These are phyloP conservation scores for Nicotiana benthamiana DNA, from an alignment of 257 asterid genomes.

Conservation along the genomic window DNA sequence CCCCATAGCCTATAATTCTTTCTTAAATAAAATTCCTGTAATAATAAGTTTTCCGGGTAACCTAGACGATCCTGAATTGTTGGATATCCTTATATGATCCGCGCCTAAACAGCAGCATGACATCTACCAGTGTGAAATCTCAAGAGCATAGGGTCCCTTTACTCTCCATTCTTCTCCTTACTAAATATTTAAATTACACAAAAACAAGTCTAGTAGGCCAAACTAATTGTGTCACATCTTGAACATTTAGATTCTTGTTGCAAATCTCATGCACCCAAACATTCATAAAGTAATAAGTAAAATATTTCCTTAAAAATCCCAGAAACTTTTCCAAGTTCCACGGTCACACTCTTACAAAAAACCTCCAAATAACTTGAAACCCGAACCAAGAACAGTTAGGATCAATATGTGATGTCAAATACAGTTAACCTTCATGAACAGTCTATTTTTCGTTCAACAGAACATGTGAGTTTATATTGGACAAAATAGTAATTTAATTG, in stretches of 20 bases:
- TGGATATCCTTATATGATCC: not conserved
- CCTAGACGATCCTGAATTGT: not conserved
- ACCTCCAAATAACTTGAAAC: not conserved
- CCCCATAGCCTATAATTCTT: not conserved
- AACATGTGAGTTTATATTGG: not conserved
- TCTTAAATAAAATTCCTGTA: not conserved
- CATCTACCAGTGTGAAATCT: not conserved
- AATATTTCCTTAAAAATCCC: not conserved
- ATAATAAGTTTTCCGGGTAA: not conserved
- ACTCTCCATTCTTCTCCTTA: not conserved
- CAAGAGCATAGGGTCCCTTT: not conserved
- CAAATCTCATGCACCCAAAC: not conserved
- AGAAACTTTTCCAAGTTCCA: not conserved
- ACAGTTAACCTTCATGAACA: not conserved
- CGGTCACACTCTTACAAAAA: not conserved
- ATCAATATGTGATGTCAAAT: not conserved
- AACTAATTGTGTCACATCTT: not conserved
- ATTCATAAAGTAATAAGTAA: not conserved
- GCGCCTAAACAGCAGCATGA: not conserved
- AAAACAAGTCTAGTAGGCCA: not conserved
- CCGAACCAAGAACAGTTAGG: not conserved
- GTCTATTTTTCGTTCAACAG: not conserved
- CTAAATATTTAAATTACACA: not conserved
- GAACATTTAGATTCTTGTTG: not conserved
- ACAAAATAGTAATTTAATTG: too few relatives aligned